Base-by-base conservation (phyloP, 495 filamentous ascomycete species). In the Penicillium lagena region DNA sequence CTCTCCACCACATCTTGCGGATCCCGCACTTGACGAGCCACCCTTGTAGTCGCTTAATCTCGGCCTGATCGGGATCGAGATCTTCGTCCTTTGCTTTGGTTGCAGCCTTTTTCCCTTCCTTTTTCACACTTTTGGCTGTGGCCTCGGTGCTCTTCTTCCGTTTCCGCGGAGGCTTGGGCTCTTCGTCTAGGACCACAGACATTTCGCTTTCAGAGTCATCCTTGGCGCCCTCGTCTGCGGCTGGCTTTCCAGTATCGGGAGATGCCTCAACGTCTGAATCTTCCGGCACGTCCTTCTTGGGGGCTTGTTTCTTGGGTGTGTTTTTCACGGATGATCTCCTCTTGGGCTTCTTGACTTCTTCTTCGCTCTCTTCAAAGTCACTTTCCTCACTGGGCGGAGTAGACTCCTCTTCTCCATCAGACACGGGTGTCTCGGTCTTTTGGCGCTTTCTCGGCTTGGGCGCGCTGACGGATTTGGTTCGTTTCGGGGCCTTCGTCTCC, bases 1-100 rank as follows among this genome's bases (percentile, higher is more conserved):
- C 88, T 44, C 82, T 79, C 32, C 72, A 73, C 93, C 94, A 98
- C 50, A 96, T 77, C 59, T 96, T 97, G 29, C 89, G 86, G 38
- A 98, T 81, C 13, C 93, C 93, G 55, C 93, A 98, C 68, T 95
- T 96, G 35, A 86, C 55, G 28, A 98, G 75, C 66, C 89, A 89
- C 14, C 79, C 77, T 66, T 98, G 93, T 12, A 98, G 75, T n/a
- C 80, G 81, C 62, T 91, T 97, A 62, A 97, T 88, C 64, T 93
- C 85, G 8, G 76, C 79, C 34, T 91, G 82, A 46, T 88, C 78
- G 0, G 85, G 77, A 31, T 82, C 76, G 7, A 72, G 52, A 9
- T 84, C 79, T 42, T 76, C 56, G 22, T 63, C 62, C 42, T 72
- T 64, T 12, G 40, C 56, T 39, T 70, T 66, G 6, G 58, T n/a